Percentiles rank a stretch among this genome's conserved stretches.
These are phyloP conservation scores for Cercospora sojina DNA, from an alignment of 2,329 filamentous ascomycete genomes.

Conservation along the genomic window DNA sequence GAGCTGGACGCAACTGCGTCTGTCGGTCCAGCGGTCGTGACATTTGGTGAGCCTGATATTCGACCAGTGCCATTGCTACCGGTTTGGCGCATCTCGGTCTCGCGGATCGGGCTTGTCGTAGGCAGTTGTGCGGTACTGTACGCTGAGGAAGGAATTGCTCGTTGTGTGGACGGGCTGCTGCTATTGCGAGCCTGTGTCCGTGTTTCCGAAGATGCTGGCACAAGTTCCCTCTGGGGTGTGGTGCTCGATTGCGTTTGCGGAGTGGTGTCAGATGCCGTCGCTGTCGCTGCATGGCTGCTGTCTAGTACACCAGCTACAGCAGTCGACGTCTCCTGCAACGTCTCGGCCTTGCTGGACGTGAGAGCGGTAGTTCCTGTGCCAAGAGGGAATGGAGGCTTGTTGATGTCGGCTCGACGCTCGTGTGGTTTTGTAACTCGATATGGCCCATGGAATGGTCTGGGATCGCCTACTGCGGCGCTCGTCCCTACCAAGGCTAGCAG, in stretches of 20 bases:
- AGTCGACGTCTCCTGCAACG: neutral
- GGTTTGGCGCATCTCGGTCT: neutral
- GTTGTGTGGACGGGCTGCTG: neutral
- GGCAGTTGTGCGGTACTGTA: neutral
- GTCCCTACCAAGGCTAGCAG: conserved; percentile 14
- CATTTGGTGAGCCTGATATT: neutral
- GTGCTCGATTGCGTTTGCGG: neutral
- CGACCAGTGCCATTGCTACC: neutral
- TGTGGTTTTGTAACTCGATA: conserved; percentile 2
- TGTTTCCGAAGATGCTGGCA: neutral
- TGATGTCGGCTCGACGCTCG: conserved; percentile 7
- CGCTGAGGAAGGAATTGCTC: no score
- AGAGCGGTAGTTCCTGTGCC: neutral
- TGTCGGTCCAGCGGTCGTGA: neutral
- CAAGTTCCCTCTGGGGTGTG: neutral
- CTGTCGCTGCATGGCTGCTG: conserved; percentile 4
- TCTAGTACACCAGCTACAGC: neutral
- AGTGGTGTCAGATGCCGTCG: neutral
- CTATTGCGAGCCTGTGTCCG: neutral
- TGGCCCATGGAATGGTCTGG: conserved; percentile 3
- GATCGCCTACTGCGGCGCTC: conserved; percentile 8
- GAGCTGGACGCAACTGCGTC: neutral
- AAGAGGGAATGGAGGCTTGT: conserved; percentile 4
- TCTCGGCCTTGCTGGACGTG: neutral
- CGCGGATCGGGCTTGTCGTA: neutral